Evolutionary conservation across 495 filamentous ascomycete species (phyloP).

Genomic region (Evernia prunastri): DNA sequence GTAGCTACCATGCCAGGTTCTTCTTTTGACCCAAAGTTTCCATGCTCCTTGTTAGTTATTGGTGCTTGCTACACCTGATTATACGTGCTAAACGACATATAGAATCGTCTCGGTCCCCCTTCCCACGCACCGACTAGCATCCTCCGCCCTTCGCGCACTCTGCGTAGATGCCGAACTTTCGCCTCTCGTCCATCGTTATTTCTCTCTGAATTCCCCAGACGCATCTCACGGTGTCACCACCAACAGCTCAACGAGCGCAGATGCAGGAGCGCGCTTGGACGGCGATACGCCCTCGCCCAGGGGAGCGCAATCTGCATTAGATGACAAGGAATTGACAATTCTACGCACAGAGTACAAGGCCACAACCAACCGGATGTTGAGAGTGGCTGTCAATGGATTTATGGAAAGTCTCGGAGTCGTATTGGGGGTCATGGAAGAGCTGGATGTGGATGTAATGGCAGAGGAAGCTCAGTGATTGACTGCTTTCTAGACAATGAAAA

Average conservation of each 20-base stretch:
- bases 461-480: conserved; percentile 3
- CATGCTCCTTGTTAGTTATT: conserved; percentile 60
- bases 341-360: conserved; percentile 75
- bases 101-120: conserved; percentile 80
- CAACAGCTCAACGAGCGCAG: conserved; percentile 14
- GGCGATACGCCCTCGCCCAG: conserved; percentile 13
- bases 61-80: conserved; percentile 5
- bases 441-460: conserved; percentile 75
- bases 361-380: conserved; percentile 90
- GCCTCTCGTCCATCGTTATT: conserved; percentile 64
- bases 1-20: conserved; percentile 23
- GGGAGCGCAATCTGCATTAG: conserved; percentile 17
- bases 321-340: conserved; percentile 44
- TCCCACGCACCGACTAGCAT: conserved; percentile 72
- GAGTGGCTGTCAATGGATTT: conserved; percentile 96
- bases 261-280: neutral
- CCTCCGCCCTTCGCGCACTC: conserved; percentile 65
- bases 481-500: neutral
- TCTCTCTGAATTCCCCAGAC: conserved; percentile 47
- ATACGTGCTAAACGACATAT: conserved; percentile 7
- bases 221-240: neutral
- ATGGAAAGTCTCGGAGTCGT: conserved; percentile 85
- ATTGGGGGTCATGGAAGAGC: conserved; percentile 75
- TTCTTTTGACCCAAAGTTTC: conserved; percentile 49
- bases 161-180: conserved; percentile 87